These are phyloP conservation scores for Globisporangium polare DNA, from an alignment of 352 stramenopile species.

Conservation along the genomic window DNA sequence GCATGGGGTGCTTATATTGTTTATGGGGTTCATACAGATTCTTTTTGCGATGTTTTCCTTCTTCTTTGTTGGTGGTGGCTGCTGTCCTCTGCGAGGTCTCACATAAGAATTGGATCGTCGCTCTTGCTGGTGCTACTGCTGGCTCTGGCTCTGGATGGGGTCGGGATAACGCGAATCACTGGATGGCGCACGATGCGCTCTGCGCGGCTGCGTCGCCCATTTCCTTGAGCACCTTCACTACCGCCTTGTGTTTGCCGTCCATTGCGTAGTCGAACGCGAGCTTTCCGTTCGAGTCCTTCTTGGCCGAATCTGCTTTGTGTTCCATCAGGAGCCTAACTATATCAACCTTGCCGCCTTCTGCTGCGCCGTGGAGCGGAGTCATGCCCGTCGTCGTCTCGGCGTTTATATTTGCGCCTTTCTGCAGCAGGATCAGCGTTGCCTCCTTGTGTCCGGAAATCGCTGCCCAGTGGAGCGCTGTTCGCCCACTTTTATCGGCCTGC, in stretches of 20 bases:
- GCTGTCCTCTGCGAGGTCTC: background rate
- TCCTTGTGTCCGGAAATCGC: slow-evolving; percentile 92
- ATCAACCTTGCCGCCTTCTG: slow-evolving; percentile 89
- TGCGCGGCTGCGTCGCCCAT: slow-evolving; percentile 87
- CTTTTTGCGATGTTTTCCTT: slow-evolving; percentile 2
- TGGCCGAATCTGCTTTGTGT: slow-evolving; percentile 81
- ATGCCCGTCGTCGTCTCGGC: slow-evolving; percentile 88
- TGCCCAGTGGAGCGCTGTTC: slow-evolving; percentile 91
- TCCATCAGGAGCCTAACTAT: slow-evolving; percentile 91
- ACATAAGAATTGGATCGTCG: slow-evolving; percentile 2
- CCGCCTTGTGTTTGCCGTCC: slow-evolving; percentile 90
- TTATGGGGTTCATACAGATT: slow-evolving; percentile 28
- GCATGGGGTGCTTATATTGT: slow-evolving; percentile 29
- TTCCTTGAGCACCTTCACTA: slow-evolving; percentile 91
- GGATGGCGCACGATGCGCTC: slow-evolving; percentile 82
- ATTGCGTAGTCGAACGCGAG: slow-evolving; percentile 91
- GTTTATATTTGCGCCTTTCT: slow-evolving; percentile 87
- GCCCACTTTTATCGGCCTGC: slow-evolving; percentile 90
- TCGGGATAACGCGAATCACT: slow-evolving; percentile 31
- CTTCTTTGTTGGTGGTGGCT: background rate
- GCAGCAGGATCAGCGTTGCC: slow-evolving; percentile 75
- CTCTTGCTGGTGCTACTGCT: slow-evolving; percentile 4
- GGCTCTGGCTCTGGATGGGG: background rate
- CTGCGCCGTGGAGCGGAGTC: slow-evolving; percentile 86
- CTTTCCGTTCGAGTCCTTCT: slow-evolving; percentile 90